Evolutionary conservation across 1,284 basidiomycete genomes (phyloP), one percentile per base, ranked within the genome.

Genomic region (Termitomyces sp.): DNA sequence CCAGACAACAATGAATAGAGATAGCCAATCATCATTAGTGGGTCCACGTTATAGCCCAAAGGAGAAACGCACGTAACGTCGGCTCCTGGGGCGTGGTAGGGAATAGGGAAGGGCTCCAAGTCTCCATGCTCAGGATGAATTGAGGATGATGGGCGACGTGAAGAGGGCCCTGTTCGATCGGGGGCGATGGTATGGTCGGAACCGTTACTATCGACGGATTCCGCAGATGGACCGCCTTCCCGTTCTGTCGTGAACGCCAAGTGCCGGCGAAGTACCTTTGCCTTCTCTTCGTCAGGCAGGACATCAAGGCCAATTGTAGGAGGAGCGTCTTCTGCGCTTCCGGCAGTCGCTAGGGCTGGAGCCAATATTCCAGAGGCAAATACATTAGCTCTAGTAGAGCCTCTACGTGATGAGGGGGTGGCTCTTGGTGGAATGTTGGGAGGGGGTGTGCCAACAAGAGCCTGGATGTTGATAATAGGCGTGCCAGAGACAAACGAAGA

Each of bases 61-160:
- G 41, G 48, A 52, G 41, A 43, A 36, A 59, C 91, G 75, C 74
- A 93, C 90, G 93, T 95, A 60, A 94, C 84, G 66, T 96, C 93
- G 31, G 88, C 91, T 33, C 93, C 93, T 13, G 81, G 85, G 2
- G 88, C 85, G 70, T 92, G 79, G 66, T 92, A 94, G 0, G 88
- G 88, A 50, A 94, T 87, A 15, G 91, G 86, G 64, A 95, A 94
- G 1, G 81, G 70, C 52, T 90, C 86, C 0, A 82, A 76, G 19
- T 82, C 80, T 55, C 82, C 71, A 54, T 76, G 68, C 41, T 51
- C 48, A 5, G 45, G 59, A 50, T 62, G 68, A 17, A 53, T 56
- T 13, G 71, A 72, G 3, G 71, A 69, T 1, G 75, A 75, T 8
- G 75, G 67, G 33, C 68, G 56, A 17, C 64, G 65, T 61, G 68